Percentiles rank a stretch among this genome's conserved stretches.
Evolutionary conservation across 441 rosid genomes (phyloP).

Genomic region (Aleurites moluccanus): DNA sequence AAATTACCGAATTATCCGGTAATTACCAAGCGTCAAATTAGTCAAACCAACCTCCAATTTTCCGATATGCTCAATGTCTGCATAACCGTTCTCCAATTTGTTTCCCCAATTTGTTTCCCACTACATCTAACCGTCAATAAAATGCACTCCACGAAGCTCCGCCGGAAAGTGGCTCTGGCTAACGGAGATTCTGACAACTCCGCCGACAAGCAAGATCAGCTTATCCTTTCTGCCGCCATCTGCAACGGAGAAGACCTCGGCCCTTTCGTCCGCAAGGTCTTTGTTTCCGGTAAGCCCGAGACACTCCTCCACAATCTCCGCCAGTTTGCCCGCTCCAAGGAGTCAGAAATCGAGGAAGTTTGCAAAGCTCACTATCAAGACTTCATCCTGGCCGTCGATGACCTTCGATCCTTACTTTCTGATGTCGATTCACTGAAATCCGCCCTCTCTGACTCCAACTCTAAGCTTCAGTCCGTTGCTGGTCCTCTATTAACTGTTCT

Average conservation of each 20-base stretch:
- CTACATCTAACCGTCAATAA: background rate
- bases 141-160: slow-evolving; percentile 64
- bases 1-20: slow-evolving; percentile 5
- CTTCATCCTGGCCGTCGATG: slow-evolving; percentile 95
- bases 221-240: slow-evolving; percentile 83
- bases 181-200: slow-evolving; percentile 59
- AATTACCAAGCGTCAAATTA: background rate
- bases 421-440: slow-evolving; percentile 94
- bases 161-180: slow-evolving; percentile 64
- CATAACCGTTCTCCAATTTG: slow-evolving; percentile 10
- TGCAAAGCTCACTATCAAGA: slow-evolving; percentile 98
- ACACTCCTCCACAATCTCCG: slow-evolving; percentile 84
- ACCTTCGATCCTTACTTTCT: slow-evolving; percentile 93
- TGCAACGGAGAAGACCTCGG: slow-evolving; percentile 93
- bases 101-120: background rate
- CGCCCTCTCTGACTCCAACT: slow-evolving; percentile 80
- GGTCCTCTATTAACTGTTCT: slow-evolving; percentile 75
- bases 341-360: slow-evolving; percentile 95
- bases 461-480: slow-evolving; percentile 79
- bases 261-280: slow-evolving; percentile 80
- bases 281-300: slow-evolving; percentile 84
- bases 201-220: slow-evolving; percentile 77
- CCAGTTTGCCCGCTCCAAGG: slow-evolving; percentile 80
- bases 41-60: slow-evolving; percentile 14
- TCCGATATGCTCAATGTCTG: slow-evolving; percentile 12